Evolutionary conservation across 345 rosid species (phyloP), one percentile per base, ranked within the genome.

Genomic region (Trapa bicornis): DNA sequence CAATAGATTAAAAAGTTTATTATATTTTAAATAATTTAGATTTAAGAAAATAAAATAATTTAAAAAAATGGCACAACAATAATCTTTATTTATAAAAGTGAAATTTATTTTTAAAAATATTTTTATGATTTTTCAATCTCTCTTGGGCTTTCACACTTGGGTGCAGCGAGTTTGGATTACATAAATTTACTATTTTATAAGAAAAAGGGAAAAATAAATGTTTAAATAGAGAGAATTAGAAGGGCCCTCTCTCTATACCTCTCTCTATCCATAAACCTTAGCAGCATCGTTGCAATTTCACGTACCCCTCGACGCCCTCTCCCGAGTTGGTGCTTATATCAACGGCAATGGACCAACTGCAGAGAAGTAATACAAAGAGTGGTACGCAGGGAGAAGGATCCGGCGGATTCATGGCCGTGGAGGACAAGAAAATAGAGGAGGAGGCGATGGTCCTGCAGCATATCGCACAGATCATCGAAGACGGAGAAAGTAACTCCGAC

Each of bases 391-490:
- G 67, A 66, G 48, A 35, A 41, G 67, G 57, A 52, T 11, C 6
- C 61, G 60, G 10, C 2, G 35, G 37, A 29, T 1, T 11, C 8
- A 45, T 29, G 22, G 6, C 8, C 42, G 39, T 8, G 16, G 38
- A 79, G 12, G 77, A 75, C 67, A 66, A 66, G 12, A 84, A 80
- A 39, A 60, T 77, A 79, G 81, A 65, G 8, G 81, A 7, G 48
- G 48, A 11, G 48, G 2, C 7, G 48, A 1, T 2, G 48, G 12
- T 77, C 33, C 76, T 72, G 57, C 84, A 72, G 65, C 77, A 22
- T 22, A 22, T 22, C 29, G 29, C 29, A 22, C 29, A 22, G 29
- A 22, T 82, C 32, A 71, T 81, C 73, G 81, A 73, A 75, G 81
- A 77, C 41, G 86, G 79, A 41, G 80, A 82, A 9, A 75, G 61